phyloP scores from a whole-genome alignment of 31 red algal genomes.

The Asparagopsis taxiformis region DNA sequence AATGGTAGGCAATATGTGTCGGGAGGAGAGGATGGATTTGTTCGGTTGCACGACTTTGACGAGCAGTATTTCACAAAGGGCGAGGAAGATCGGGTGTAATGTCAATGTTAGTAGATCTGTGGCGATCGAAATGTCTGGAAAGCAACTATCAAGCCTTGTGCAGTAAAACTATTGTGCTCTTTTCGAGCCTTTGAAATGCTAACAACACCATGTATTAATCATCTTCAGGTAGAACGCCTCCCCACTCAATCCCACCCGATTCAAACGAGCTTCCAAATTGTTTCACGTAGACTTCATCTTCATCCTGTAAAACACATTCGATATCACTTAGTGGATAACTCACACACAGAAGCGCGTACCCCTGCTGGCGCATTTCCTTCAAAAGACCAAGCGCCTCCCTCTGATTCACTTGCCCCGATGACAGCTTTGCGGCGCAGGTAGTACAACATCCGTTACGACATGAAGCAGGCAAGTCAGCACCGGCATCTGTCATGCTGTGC shows the following conservation, averaged over 20 bases:
- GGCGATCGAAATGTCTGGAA: background rate
- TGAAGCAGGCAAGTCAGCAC: conserved; percentile 72
- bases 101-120: background rate
- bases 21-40: conserved; percentile 95
- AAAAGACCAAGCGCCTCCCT: conserved; percentile 83
- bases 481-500: conserved; percentile 77
- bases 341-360: conserved; percentile 96
- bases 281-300: conserved; percentile 98
- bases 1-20: conserved; percentile 83
- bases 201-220: no score
- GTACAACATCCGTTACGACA: conserved; percentile 98
- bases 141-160: no score
- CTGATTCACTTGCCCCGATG: conserved; percentile 63
- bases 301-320: conserved; percentile 77
- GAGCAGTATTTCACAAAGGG: conserved; percentile 76
- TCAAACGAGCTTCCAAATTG: conserved; percentile 95
- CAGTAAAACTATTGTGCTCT: no score
- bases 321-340: conserved; percentile 84
- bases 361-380: conserved; percentile 74
- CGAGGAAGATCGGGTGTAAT: conserved; percentile 38
- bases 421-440: conserved; percentile 87
- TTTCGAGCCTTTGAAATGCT: no score
- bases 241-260: conserved; percentile 88
- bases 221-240: conserved; percentile 87
- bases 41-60: conserved; percentile 94